These are phyloP conservation scores for Fusarium guadeloupense DNA, from an alignment of 2,329 filamentous ascomycete genomes.

Conservation along the genomic window DNA sequence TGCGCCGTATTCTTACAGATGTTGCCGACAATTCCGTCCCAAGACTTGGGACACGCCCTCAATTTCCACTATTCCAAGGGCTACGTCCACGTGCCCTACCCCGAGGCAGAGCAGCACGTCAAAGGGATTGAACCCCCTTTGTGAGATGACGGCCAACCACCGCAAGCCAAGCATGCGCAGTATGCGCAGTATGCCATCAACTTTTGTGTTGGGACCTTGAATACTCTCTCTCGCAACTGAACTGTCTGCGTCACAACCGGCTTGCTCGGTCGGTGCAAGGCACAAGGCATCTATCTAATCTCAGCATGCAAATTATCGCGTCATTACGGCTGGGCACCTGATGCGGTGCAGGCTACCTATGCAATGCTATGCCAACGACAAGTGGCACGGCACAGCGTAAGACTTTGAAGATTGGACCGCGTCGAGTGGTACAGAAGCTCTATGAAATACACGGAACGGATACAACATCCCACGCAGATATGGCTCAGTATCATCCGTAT, in stretches of 20 bases:
- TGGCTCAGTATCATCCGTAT: background rate
- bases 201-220: slow-evolving; percentile 22
- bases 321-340: slow-evolving; percentile 41
- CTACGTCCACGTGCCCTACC: slow-evolving; percentile 38
- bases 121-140: slow-evolving; percentile 35
- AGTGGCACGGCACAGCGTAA: slow-evolving; percentile 41
- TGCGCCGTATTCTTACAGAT: slow-evolving; percentile 29
- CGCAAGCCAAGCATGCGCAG: slow-evolving; percentile 24
- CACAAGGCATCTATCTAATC: slow-evolving; percentile 40
- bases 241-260: slow-evolving; percentile 28
- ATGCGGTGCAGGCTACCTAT: slow-evolving; percentile 40
- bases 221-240: slow-evolving; percentile 14
- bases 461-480: too few species aligned
- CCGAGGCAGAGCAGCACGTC: slow-evolving; percentile 25
- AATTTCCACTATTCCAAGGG: slow-evolving; percentile 41
- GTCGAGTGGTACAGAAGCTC: slow-evolving; percentile 15
- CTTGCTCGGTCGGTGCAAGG: slow-evolving; percentile 28
- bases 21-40: slow-evolving; percentile 44
- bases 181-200: slow-evolving; percentile 31
- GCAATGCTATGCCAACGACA: slow-evolving; percentile 40
- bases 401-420: slow-evolving; percentile 37
- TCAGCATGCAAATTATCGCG: slow-evolving; percentile 42
- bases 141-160: slow-evolving; percentile 32
- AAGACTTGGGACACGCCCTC: slow-evolving; percentile 43
- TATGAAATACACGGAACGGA: slow-evolving; percentile 16